Evolutionary conservation across 179 eudicot genomes (phyloP).

Genomic region (Beta corolliflora): DNA sequence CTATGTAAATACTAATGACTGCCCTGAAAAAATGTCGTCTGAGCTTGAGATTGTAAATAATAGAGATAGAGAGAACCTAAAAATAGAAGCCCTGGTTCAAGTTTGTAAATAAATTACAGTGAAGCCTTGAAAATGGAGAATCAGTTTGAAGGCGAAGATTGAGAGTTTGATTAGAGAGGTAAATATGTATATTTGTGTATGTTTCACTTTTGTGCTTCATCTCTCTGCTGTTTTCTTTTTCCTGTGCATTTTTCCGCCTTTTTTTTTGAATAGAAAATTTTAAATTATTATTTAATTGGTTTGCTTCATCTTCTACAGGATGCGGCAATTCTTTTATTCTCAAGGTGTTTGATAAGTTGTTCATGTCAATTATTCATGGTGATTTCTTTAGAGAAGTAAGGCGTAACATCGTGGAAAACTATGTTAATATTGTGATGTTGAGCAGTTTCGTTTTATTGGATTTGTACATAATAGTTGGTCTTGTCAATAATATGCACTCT

Average conservation of each 20-base stretch:
- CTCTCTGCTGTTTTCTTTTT: not conserved
- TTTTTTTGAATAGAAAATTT: too few species aligned
- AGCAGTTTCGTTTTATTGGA: constrained; percentile 20
- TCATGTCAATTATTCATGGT: constrained; percentile 24
- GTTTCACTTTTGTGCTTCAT: not conserved
- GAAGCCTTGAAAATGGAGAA: constrained; percentile 53
- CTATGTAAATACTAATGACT: constrained; percentile 53
- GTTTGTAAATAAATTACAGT: constrained; percentile 59
- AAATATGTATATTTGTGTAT: constrained; percentile 7
- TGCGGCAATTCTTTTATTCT: constrained; percentile 45
- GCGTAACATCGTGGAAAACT: constrained; percentile 17
- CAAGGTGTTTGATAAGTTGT: constrained; percentile 26
- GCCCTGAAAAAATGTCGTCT: constrained; percentile 44
- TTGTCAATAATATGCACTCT: constrained; percentile 20
- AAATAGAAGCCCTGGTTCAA: constrained; percentile 38
- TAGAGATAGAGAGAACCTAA: constrained; percentile 58
- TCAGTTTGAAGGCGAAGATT: constrained; percentile 43
- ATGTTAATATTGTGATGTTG: constrained; percentile 22
- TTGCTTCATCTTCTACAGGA: constrained; percentile 24
- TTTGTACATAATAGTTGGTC: constrained; percentile 36
- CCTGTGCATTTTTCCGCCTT: not conserved
- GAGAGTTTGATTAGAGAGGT: constrained; percentile 57
- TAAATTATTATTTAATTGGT: not conserved
- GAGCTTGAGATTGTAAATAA: constrained; percentile 66
- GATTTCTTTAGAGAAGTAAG: constrained; percentile 29